Evolutionary conservation across 345 rosid genomes (phyloP), one percentile per base, ranked within the genome.

Genomic region (Citrus australasica): DNA sequence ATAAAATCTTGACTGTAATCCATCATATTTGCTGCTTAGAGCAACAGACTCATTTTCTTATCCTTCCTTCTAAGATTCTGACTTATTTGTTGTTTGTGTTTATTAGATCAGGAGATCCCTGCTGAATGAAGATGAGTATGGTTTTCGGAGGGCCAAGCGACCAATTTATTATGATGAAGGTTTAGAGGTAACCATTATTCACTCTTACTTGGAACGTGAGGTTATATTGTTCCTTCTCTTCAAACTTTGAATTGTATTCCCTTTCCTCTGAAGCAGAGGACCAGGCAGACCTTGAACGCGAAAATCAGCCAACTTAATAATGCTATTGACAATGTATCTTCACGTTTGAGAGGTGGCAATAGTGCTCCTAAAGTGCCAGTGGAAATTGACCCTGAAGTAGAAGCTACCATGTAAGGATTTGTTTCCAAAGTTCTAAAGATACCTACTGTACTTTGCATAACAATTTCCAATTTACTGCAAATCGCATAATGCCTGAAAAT

Each of bases 131-230:
- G 92, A 95, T 69, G 98, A 93, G 84, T 84, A 88, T 58, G 98
- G 98, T 65, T 92, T 93, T 77, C 83, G 86, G 77, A 87, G 68
- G 83, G 92, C 97, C 24, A 87, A 86, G 87, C 84, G 91, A 78
- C 93, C 93, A 65, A 82, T 88, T 2, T 95, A 95, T 76, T 92
- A 91, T 69, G 98, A 95, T 60, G 98, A 95, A 85, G 94, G 97
- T 66, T 88, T 93, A 79, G 97, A 92, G 92, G 97, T 89, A 83
- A 82, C 69, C 32, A 58, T 37, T 32, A 32, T 61, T 71, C 9
- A 1, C 51, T 9, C 46, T 40, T 59, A 6, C 66, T 8, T 21
- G 48, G 68, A 55, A 55, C 40, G 53, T n/a, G 58, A 32, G 8
- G 9, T 37, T 16, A 3, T 24, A 9, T 58, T 76, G 24, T n/a